Percentiles rank a stretch among this genome's conserved stretches.
These are phyloP conservation scores for Boletus sp. DNA, from an alignment of 768 basidiomycete species.

Conservation along the genomic window DNA sequence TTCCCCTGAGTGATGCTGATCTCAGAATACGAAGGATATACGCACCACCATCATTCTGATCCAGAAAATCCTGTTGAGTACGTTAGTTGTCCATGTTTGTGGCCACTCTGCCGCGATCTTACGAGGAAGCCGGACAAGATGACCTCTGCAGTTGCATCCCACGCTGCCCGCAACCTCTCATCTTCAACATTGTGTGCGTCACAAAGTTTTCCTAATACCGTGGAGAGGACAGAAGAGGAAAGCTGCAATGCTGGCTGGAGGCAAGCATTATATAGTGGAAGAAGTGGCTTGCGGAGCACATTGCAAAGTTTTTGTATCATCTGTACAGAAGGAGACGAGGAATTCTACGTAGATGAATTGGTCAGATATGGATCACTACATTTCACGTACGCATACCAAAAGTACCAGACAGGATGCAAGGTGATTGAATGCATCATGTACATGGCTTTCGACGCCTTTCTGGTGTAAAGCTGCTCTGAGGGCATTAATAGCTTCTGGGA, in stretches of 20 bases:
- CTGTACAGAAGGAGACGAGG: slow-evolving; percentile 35
- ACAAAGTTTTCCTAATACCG: slow-evolving; percentile 39
- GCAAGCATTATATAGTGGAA: slow-evolving; percentile 43
- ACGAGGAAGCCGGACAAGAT: slow-evolving; percentile 56
- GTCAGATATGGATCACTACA: not conserved
- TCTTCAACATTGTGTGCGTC: slow-evolving; percentile 22
- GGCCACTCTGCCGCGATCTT: slow-evolving; percentile 6
- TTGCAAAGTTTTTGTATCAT: slow-evolving; percentile 37
- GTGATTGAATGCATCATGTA: slow-evolving; percentile 37
- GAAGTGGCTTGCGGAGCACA: slow-evolving; percentile 41
- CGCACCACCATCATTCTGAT: slow-evolving; percentile 21
- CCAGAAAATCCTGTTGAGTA: slow-evolving; percentile 20
- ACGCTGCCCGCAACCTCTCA: slow-evolving; percentile 27
- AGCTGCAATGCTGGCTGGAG: slow-evolving; percentile 39
- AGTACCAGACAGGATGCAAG: slow-evolving; percentile 42
- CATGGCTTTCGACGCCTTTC: slow-evolving; percentile 26
- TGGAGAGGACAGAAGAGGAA: slow-evolving; percentile 38
- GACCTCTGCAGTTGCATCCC: slow-evolving; percentile 46
- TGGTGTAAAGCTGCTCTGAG: slow-evolving; percentile 33
- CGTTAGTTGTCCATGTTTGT: slow-evolving; percentile 13
- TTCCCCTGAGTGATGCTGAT: not conserved
- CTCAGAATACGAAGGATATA: not conserved
- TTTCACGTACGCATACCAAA: slow-evolving; percentile 35
- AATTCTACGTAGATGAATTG: slow-evolving; percentile 32
- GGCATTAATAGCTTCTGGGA: slow-evolving; percentile 30